Conservation (phyloP, 371 early-diverging fungal genomes). For the Lichtheimia ramosa region DNA sequence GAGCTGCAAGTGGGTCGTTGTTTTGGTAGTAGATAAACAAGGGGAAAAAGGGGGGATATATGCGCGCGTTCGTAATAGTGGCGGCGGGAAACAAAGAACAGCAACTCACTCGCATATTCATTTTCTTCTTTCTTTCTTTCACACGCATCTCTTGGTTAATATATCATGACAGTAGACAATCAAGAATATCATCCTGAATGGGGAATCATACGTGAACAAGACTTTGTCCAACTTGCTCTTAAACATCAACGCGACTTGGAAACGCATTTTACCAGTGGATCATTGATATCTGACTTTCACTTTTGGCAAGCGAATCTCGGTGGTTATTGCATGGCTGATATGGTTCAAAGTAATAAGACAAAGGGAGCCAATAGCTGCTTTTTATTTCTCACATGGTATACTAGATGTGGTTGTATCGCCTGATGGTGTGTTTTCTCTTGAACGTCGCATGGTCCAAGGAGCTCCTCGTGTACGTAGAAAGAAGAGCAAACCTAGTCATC, state of each 20-base stretch:
- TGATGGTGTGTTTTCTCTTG: slow-evolving; percentile 32
- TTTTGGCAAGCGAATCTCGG: slow-evolving; percentile 52
- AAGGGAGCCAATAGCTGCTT: no score
- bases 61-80: no score
- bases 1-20: no score
- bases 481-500: slow-evolving; percentile 26
- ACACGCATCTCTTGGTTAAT: no score
- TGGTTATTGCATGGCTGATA: slow-evolving; percentile 47
- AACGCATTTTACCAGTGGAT: slow-evolving; percentile 19
- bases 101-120: no score
- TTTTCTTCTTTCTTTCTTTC: no score
- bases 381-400: background rate
- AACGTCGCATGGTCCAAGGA: slow-evolving; percentile 43
- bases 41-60: no score
- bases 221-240: slow-evolving; percentile 43
- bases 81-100: no score
- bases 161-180: no score
- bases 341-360: slow-evolving; percentile 30
- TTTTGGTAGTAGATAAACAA: no score
- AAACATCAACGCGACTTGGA: slow-evolving; percentile 46
- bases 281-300: slow-evolving; percentile 33
- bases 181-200: slow-evolving; percentile 34
- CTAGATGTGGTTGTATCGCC: slow-evolving; percentile 35
- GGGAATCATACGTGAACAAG: slow-evolving; percentile 43
- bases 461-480: slow-evolving; percentile 46